Evolutionary conservation across 768 basidiomycete species (phyloP).

Genomic region (Macrolepiota fuliginosa): DNA sequence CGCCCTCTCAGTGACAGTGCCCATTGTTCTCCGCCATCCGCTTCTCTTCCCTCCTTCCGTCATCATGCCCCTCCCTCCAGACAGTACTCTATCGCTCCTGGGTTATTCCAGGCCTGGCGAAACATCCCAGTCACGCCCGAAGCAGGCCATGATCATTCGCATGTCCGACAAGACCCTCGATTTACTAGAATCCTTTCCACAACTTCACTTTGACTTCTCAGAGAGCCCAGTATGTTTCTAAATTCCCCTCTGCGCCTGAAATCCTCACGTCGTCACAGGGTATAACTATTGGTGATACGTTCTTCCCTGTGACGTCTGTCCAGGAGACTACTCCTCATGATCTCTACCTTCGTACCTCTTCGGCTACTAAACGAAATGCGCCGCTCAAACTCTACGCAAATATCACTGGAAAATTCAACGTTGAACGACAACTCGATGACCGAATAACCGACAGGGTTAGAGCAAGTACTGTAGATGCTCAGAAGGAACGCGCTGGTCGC

Average conservation of each 20-base stretch:
- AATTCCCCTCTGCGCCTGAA: neutral
- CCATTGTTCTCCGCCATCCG: neutral
- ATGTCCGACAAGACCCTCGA: constrained; percentile 73
- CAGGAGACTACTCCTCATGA: constrained; percentile 64
- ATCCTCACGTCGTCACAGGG: constrained; percentile 40
- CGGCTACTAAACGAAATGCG: constrained; percentile 53
- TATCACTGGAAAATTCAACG: constrained; percentile 68
- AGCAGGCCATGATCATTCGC: constrained; percentile 74
- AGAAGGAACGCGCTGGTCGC: constrained; percentile 38
- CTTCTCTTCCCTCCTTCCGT: neutral
- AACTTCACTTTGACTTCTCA: constrained; percentile 63
- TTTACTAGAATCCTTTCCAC: constrained; percentile 52
- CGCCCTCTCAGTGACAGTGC: neutral
- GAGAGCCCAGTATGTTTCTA: constrained; percentile 48
- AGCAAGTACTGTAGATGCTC: constrained; percentile 44
- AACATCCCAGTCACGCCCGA: constrained; percentile 55
- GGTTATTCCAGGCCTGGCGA: constrained; percentile 56
- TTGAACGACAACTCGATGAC: constrained; percentile 58
- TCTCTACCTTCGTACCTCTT: constrained; percentile 65
- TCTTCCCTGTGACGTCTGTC: constrained; percentile 56
- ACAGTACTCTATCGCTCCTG: constrained; percentile 54
- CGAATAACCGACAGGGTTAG: constrained; percentile 42
- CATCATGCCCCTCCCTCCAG: constrained; percentile 66
- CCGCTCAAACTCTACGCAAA: constrained; percentile 74
- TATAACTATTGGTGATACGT: constrained; percentile 61